Evolutionary conservation across 139 green algal genomes (phyloP), one percentile per base, ranked within the genome.

Genomic region (Nannochloris sp.): DNA sequence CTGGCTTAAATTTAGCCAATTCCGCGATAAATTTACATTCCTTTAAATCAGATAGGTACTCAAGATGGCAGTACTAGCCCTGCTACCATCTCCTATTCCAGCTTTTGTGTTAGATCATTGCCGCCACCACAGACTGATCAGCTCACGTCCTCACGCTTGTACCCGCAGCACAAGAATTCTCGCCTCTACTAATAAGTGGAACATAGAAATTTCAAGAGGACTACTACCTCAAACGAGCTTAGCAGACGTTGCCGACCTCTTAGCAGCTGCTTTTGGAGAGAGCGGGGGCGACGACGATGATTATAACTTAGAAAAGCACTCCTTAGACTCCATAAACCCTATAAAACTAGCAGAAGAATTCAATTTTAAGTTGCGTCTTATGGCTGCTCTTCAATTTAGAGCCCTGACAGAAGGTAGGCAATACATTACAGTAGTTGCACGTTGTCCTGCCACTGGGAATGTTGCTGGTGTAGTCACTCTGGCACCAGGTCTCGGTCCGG

Each of bases 331-430:
- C 42, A 51, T 51, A 27, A 27, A 51, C 19, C 19, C 19, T 27
- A 51, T 51, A 27, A 51, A 19, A 51, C 42, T 51, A 51, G 42
- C 42, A 51, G 19, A 51, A 19, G 19, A 51, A 27, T 51, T 51
- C 19, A 51, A 27, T 51, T 51, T 19, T 27, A 51, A 51, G 19
- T 14, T 64, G 10, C 54, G 63, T 44, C 59, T 74, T 24, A 54
- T 74, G 32, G 45, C 45, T 10, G 59, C 58, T 10, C 30, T 74
- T n/a, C 58, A 74, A 39, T 60, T 33, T 23, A 35, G 45, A 14
- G 58, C 38, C 19, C 14, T 38, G 6, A 51, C 55, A 6, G 42
- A 68, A 25, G 45, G 58, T 9, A 38, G 13, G n/a, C 9, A 34
- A n/a, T 57, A 68, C 12, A 25, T 60, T 32, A 63, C 58, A 12